Percentiles rank a stretch among this genome's conserved stretches.
Conservation (phyloP, 75 land plant genomes). For the Pinus tabuliformis region DNA sequence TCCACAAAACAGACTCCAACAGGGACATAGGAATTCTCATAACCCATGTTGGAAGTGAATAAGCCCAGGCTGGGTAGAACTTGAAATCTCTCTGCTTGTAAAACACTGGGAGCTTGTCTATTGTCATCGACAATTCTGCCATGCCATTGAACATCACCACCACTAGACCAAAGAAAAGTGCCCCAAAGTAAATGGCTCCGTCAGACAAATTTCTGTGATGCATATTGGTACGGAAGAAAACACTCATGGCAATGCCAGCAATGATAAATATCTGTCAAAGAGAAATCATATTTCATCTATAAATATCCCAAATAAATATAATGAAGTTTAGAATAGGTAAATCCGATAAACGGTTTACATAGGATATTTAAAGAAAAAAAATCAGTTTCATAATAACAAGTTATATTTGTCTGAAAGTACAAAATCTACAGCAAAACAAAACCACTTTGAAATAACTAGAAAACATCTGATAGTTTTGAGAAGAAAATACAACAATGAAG, state of each 20-base stretch:
- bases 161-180: constrained; percentile 50
- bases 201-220: constrained; percentile 25
- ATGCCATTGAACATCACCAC: constrained; percentile 65
- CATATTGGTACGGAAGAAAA: constrained; percentile 72
- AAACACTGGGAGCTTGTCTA: constrained; percentile 71
- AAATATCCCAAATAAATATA: constrained; percentile 2
- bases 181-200: constrained; percentile 58
- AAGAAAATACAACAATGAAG: too few relatives aligned
- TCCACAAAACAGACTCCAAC: constrained; percentile 62
- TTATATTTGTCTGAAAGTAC: too few relatives aligned
- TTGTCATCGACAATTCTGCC: constrained; percentile 71
- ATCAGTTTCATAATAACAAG: too few relatives aligned
- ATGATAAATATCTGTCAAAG: constrained; percentile 27
- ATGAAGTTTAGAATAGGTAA: too few relatives aligned
- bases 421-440: too few relatives aligned
- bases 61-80: constrained; percentile 83
- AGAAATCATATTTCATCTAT: background rate
- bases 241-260: constrained; percentile 41
- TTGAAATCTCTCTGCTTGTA: constrained; percentile 82
- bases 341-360: too few relatives aligned
- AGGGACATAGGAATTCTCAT: constrained; percentile 62
- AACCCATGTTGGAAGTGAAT: constrained; percentile 60
- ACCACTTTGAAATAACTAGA: too few relatives aligned
- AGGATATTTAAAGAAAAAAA: too few relatives aligned
- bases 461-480: too few relatives aligned